Conservation (phyloP, 2,329 filamentous ascomycete species). For the Fusarium marasasianum region DNA sequence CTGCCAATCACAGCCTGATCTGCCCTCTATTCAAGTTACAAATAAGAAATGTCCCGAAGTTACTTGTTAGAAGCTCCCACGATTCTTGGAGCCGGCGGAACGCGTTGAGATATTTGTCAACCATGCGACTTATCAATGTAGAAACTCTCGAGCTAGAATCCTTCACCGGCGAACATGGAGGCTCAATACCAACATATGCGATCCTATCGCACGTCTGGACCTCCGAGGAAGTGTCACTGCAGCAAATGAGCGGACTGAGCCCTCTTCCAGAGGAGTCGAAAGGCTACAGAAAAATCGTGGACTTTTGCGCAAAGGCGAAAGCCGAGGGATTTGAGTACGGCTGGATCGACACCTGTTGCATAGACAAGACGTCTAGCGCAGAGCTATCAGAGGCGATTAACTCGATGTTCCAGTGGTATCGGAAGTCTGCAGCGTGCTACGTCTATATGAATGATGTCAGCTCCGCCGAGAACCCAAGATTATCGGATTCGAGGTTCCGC, state of each 20-base stretch:
- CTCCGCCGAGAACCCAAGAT: not conserved
- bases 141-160: constrained; percentile 9
- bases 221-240: not conserved
- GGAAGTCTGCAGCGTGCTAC: constrained; percentile 3
- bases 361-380: constrained; percentile 19
- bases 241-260: not conserved
- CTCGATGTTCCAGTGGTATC: constrained; percentile 14
- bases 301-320: constrained; percentile 5
- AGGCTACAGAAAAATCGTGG: constrained; percentile 13
- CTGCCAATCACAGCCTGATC: not conserved
- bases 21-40: not conserved
- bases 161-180: constrained; percentile 2
- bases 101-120: not conserved
- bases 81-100: not conserved
- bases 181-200: not conserved
- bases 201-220: constrained; percentile 22
- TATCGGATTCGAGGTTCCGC: not conserved
- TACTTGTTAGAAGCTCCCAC: not conserved
- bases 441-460: not conserved
- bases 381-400: constrained; percentile 13
- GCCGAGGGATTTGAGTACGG: constrained; percentile 17
- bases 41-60: not conserved
- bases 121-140: constrained; percentile 20
- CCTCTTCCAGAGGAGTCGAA: not conserved
- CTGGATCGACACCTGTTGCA: constrained; percentile 16